These are phyloP conservation scores for Trichosporon coremiiforme DNA, from an alignment of 1,284 basidiomycete genomes.

Conservation along the genomic window DNA sequence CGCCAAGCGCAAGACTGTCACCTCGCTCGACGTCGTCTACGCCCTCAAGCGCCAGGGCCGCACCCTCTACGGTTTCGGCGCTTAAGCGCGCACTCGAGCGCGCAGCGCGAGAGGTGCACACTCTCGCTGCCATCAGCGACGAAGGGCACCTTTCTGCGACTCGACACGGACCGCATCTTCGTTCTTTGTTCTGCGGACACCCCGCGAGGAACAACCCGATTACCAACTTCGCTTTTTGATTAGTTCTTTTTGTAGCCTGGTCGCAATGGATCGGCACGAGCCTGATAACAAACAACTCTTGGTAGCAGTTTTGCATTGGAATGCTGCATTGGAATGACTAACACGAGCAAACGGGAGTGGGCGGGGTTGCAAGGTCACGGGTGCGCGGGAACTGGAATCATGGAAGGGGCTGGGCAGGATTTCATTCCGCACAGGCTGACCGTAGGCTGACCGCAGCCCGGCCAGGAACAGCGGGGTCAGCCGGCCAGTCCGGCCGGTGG, in stretches of 20 bases:
- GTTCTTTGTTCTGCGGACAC: background rate
- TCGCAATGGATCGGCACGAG: conserved; percentile 8
- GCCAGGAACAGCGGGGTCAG: too few relatives aligned
- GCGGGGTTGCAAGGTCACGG: background rate
- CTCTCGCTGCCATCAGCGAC: too few relatives aligned
- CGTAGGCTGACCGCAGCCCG: too few relatives aligned
- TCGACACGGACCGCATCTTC: too few relatives aligned
- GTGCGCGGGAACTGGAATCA: background rate
- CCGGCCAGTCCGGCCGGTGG: too few relatives aligned
- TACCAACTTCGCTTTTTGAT: conserved; percentile 17
- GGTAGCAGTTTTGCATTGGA: too few relatives aligned
- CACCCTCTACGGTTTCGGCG: conserved; percentile 82
- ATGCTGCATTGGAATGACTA: too few relatives aligned
- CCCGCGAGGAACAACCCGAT: background rate
- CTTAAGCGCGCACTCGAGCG: conserved; percentile 53
- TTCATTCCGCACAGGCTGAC: background rate
- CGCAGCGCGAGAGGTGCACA: too few relatives aligned
- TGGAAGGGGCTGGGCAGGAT: background rate
- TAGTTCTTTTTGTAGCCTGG: conserved; percentile 12
- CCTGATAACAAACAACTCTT: background rate
- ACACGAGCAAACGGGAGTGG: too few relatives aligned
- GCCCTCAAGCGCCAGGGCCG: conserved; percentile 88
- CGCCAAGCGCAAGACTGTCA: conserved; percentile 89
- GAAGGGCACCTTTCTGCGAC: too few relatives aligned
- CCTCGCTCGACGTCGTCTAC: conserved; percentile 77